A percentile compares a stretch with the other conserved stretches of the same genome.
These are phyloP conservation scores for Hypoxylon perforatum DNA, from an alignment of 495 filamentous ascomycete genomes.

Conservation along the genomic window DNA sequence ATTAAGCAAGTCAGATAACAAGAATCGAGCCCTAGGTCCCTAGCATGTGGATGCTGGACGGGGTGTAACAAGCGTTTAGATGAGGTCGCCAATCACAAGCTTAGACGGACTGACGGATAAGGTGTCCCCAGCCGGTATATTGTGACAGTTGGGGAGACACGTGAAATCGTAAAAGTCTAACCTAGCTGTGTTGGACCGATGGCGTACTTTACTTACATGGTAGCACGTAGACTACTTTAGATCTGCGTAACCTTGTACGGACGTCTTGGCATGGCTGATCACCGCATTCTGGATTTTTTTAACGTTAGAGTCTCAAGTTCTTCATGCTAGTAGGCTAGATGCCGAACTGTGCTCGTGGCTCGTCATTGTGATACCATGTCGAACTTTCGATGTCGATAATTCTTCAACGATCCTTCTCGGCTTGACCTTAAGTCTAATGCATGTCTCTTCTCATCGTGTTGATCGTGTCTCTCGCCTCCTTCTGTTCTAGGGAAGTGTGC, in stretches of 20 bases:
- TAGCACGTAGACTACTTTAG: neutral
- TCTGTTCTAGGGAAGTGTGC: constrained; percentile 34
- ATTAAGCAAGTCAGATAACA: no score
- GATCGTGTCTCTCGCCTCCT: no score
- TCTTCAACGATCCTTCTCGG: neutral
- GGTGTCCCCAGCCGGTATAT: constrained; percentile 9
- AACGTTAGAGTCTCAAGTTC: neutral
- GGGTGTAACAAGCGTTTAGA: no score
- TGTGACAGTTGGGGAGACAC: constrained; percentile 8
- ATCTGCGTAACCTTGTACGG: constrained; percentile 18
- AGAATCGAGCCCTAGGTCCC: neutral
- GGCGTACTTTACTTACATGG: no score
- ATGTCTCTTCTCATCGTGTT: constrained; percentile 2
- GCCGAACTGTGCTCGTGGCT: constrained; percentile 9
- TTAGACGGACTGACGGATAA: constrained; percentile 6
- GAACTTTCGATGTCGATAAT: neutral
- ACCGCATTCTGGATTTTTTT: neutral
- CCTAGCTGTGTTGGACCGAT: neutral
- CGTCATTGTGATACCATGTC: constrained; percentile 17
- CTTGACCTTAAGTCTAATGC: neutral
- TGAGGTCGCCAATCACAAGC: constrained; percentile 21
- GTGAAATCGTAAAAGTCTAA: neutral
- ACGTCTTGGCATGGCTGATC: no score
- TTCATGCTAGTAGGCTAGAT: no score
- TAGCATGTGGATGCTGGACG: constrained; percentile 9